Evolutionary conservation across 2,329 filamentous ascomycete species (phyloP).

Genomic region (Sporothrix globosa): DNA sequence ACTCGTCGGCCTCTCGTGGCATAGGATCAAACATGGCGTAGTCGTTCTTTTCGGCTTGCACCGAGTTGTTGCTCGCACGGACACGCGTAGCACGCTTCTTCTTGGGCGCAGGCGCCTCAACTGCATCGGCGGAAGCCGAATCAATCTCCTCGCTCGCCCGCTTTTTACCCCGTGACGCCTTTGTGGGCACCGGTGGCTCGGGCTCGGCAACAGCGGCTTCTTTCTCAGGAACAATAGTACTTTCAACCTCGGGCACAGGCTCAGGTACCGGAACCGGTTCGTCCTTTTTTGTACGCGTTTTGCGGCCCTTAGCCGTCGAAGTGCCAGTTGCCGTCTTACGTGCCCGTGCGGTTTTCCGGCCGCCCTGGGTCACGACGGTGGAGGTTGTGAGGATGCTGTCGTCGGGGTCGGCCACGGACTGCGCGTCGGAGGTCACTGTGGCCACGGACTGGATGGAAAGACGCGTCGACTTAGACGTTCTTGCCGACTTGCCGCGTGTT

Average conservation of each 20-base stretch:
- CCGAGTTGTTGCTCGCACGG: conserved; percentile 50
- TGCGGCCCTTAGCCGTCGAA: conserved; percentile 47
- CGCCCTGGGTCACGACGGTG: conserved; percentile 62
- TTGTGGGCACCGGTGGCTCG: conserved; percentile 41
- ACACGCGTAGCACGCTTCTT: conserved; percentile 61
- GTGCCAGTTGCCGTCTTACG: conserved; percentile 58
- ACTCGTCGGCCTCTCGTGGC: conserved; percentile 52
- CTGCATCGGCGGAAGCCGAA: conserved; percentile 48
- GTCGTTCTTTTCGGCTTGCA: conserved; percentile 38
- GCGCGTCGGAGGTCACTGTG: conserved; percentile 55
- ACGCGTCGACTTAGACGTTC: conserved; percentile 71
- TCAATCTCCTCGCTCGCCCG: conserved; percentile 64
- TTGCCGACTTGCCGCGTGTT: conserved; percentile 56
- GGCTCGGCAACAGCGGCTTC: conserved; percentile 28
- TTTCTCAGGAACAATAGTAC: conserved; percentile 38
- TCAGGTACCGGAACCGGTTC: conserved; percentile 53
- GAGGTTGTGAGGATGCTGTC: conserved; percentile 63
- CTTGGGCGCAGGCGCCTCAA: conserved; percentile 59
- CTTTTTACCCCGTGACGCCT: conserved; percentile 61
- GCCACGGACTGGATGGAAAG: conserved; percentile 62
- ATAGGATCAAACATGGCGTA: conserved; percentile 59
- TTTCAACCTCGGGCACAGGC: conserved; percentile 40
- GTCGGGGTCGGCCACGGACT: conserved; percentile 55
- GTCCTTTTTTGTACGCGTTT: conserved; percentile 58
- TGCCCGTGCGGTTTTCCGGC: conserved; percentile 53